Percentiles rank a stretch among this genome's conserved stretches.
phyloP scores from a whole-genome alignment of 2,329 filamentous ascomycete species.

The Exophiala spinifera region DNA sequence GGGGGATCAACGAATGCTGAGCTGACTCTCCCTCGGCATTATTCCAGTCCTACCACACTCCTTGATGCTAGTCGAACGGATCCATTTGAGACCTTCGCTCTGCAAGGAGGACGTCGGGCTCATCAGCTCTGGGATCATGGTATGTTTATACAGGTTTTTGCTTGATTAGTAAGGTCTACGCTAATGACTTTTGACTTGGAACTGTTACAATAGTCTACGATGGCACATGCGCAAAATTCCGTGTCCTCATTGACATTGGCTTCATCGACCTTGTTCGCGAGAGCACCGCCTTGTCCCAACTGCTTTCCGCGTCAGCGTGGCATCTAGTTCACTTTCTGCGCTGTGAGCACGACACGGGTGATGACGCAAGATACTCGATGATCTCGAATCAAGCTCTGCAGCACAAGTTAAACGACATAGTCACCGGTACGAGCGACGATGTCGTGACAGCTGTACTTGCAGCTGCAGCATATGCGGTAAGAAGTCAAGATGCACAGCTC shows the following conservation, averaged over 20 bases:
- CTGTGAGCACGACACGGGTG: slow-evolving; percentile 1
- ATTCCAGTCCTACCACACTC: neutral
- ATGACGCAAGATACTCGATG: slow-evolving; percentile 4
- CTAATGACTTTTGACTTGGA: neutral
- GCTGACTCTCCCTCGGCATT: no score
- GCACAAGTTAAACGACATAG: slow-evolving; percentile 1
- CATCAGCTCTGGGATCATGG: slow-evolving; percentile 9
- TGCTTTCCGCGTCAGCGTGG: slow-evolving; percentile 8
- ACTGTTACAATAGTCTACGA: slow-evolving; percentile 4
- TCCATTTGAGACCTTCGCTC: slow-evolving; percentile 1
- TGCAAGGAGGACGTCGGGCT: neutral
- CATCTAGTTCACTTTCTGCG: slow-evolving; percentile 4
- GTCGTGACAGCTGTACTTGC: slow-evolving; percentile 5
- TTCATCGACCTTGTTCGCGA: slow-evolving; percentile 8
- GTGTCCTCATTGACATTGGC: slow-evolving; percentile 5
- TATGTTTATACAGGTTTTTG: neutral
- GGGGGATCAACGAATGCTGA: neutral
- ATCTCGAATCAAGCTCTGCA: slow-evolving; percentile 5
- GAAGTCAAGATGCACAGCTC: neutral
- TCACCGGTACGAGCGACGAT: slow-evolving; percentile 5
- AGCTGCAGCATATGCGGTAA: slow-evolving; percentile 6
- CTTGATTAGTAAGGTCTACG: neutral
- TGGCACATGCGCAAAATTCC: slow-evolving; percentile 6
- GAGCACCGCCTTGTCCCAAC: slow-evolving; percentile 6
- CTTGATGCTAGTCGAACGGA: slow-evolving; percentile 4